phyloP scores from a whole-genome alignment of 768 basidiomycete genomes.

The Xerocomellus dryophilus region DNA sequence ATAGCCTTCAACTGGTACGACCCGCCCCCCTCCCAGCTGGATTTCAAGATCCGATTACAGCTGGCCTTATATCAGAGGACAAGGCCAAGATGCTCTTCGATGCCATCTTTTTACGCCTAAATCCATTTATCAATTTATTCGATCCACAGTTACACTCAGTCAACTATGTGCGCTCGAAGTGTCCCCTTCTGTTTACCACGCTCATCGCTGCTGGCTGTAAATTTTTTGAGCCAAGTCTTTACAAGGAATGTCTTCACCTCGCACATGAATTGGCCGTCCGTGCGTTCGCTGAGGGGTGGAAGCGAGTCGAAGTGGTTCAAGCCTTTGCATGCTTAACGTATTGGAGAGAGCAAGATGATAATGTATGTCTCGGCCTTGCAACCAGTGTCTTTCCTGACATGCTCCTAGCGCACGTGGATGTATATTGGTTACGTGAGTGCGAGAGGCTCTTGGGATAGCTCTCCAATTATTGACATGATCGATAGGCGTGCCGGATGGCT shows the following conservation, averaged over 20 bases:
- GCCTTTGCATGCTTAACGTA: slow-evolving; percentile 87
- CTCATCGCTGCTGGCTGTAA: slow-evolving; percentile 83
- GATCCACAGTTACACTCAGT: slow-evolving; percentile 84
- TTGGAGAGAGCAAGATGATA: slow-evolving; percentile 87
- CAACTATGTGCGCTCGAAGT: slow-evolving; percentile 73
- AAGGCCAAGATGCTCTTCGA: slow-evolving; percentile 75
- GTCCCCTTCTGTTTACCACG: slow-evolving; percentile 80
- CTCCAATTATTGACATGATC: slow-evolving; percentile 1
- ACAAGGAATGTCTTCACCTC: slow-evolving; percentile 65
- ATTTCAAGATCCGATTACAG: slow-evolving; percentile 65
- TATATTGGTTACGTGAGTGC: slow-evolving; percentile 78
- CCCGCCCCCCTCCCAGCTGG: slow-evolving; percentile 38
- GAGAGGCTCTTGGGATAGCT: not conserved
- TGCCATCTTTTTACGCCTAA: slow-evolving; percentile 75
- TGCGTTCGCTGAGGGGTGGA: slow-evolving; percentile 76
- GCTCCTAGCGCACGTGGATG: slow-evolving; percentile 71
- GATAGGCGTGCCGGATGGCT: slow-evolving; percentile 82
- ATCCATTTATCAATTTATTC: slow-evolving; percentile 87
- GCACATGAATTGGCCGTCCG: slow-evolving; percentile 72
- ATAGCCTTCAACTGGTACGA: slow-evolving; percentile 35
- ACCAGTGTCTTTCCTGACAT: slow-evolving; percentile 12
- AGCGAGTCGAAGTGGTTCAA: slow-evolving; percentile 83
- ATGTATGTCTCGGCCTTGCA: slow-evolving; percentile 37
- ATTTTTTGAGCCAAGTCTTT: slow-evolving; percentile 71
- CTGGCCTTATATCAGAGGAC: slow-evolving; percentile 65